Conservation (phyloP, 805 yeast species). For the Candida gorgasii region DNA sequence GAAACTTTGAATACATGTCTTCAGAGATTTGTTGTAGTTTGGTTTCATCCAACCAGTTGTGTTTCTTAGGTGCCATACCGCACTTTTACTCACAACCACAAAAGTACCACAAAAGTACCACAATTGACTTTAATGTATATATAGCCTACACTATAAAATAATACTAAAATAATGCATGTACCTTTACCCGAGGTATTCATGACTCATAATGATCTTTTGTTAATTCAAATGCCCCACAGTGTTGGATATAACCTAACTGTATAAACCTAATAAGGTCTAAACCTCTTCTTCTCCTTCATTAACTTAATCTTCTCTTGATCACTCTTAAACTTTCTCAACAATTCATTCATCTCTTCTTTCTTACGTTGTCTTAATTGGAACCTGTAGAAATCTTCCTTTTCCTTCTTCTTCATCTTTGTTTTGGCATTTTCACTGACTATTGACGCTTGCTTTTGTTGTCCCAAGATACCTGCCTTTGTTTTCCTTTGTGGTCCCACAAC, state of each 20-base stretch:
- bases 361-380: conserved; percentile 94
- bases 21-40: conserved; percentile 2
- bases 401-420: conserved; percentile 64
- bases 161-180: too few species aligned
- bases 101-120: neutral
- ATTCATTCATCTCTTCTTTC: conserved; percentile 87
- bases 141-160: too few species aligned
- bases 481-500: conserved; percentile 88
- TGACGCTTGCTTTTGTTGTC: conserved; percentile 45
- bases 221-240: too few species aligned
- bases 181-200: too few species aligned
- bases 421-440: conserved; percentile 37
- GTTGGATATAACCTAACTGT: too few species aligned
- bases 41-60: conserved; percentile 2
- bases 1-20: conserved; percentile 4
- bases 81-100: neutral
- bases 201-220: too few species aligned
- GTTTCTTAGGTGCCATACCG: conserved; percentile 1
- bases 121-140: neutral
- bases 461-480: conserved; percentile 70
- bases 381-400: conserved; percentile 89
- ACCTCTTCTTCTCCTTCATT: conserved; percentile 79
- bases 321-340: conserved; percentile 78
- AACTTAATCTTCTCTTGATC: conserved; percentile 84
- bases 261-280: conserved; percentile 68